These are phyloP conservation scores for Brassica balearica DNA, from an alignment of 441 rosid genomes.

Conservation along the genomic window DNA sequence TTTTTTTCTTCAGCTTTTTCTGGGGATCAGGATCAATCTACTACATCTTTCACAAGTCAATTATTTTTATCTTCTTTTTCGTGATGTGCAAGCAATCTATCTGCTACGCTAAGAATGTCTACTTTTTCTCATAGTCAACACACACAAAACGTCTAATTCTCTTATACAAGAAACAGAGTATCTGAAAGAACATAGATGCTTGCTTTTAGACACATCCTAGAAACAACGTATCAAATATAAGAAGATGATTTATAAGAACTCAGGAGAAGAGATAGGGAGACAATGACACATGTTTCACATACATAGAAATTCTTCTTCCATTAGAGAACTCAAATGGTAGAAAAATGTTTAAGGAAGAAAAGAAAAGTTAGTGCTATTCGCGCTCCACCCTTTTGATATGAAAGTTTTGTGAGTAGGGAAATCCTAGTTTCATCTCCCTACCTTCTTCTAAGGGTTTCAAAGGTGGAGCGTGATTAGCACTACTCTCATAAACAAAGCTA, in stretches of 20 bases:
- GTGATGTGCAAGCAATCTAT: slow-evolving; percentile 38
- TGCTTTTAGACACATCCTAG: slow-evolving; percentile 9
- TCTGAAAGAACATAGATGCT: background rate
- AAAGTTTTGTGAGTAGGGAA: slow-evolving; percentile 17
- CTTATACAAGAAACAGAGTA: slow-evolving; percentile 16
- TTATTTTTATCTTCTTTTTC: slow-evolving; percentile 37
- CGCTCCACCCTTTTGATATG: slow-evolving; percentile 50
- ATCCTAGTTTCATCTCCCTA: slow-evolving; percentile 44
- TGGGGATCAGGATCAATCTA: slow-evolving; percentile 43
- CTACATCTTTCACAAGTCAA: slow-evolving; percentile 42
- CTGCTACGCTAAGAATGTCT: slow-evolving; percentile 38
- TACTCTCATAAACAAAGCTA: slow-evolving; percentile 46
- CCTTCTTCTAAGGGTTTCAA: slow-evolving; percentile 31
- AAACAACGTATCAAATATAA: background rate
- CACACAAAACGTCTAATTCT: slow-evolving; percentile 24
- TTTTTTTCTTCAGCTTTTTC: slow-evolving; percentile 34
- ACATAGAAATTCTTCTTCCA: slow-evolving; percentile 44
- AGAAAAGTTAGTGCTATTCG: slow-evolving; percentile 54
- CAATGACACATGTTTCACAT: slow-evolving; percentile 31
- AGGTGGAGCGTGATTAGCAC: slow-evolving; percentile 80
- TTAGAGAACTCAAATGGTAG: slow-evolving; percentile 46
- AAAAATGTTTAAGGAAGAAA: slow-evolving; percentile 47
- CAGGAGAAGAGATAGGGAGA: slow-evolving; percentile 18
- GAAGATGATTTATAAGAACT: background rate
- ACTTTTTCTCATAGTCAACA: slow-evolving; percentile 20